These are phyloP conservation scores for Fusarium pseudoanthophilum DNA, from an alignment of 2,329 filamentous ascomycete genomes.

Conservation along the genomic window DNA sequence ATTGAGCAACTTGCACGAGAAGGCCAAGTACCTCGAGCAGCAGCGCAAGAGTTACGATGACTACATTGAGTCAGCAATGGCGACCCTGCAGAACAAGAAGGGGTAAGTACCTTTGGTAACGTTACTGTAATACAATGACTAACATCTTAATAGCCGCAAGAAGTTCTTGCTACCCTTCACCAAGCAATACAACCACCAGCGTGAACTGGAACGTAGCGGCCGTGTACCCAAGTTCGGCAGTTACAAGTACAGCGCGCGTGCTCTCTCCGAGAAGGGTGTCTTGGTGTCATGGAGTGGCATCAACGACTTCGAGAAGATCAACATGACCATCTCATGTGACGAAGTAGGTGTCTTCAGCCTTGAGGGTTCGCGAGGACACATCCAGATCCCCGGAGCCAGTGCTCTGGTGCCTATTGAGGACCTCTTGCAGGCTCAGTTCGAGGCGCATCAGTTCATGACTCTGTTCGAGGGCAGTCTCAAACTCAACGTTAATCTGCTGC, in stretches of 20 bases:
- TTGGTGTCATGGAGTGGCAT: constrained; percentile 92
- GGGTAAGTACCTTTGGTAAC: constrained; percentile 64
- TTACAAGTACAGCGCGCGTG: constrained; percentile 94
- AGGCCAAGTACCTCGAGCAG: constrained; percentile 91
- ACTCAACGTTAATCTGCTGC: constrained; percentile 94
- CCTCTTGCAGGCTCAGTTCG: constrained; percentile 94
- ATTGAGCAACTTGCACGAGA: constrained; percentile 79
- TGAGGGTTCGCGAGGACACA: constrained; percentile 89
- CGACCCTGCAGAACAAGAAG: constrained; percentile 96
- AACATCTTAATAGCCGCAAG: constrained; percentile 74
- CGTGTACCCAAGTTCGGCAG: constrained; percentile 97
- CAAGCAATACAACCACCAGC: constrained; percentile 98
- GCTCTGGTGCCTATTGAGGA: constrained; percentile 92
- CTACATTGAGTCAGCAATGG: constrained; percentile 98
- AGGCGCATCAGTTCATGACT: constrained; percentile 95
- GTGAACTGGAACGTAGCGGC: constrained; percentile 90
- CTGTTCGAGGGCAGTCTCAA: constrained; percentile 87
- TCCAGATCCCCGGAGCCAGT: constrained; percentile 95
- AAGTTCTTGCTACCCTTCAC: constrained; percentile 95
- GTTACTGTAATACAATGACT: constrained; percentile 15
- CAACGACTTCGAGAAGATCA: constrained; percentile 83
- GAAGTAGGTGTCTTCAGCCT: constrained; percentile 94
- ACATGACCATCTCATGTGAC: constrained; percentile 93
- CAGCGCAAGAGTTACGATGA: constrained; percentile 98
- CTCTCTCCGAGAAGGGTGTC: constrained; percentile 91